phyloP scores from a whole-genome alignment of 768 basidiomycete species.

The Serendipita sp. region DNA sequence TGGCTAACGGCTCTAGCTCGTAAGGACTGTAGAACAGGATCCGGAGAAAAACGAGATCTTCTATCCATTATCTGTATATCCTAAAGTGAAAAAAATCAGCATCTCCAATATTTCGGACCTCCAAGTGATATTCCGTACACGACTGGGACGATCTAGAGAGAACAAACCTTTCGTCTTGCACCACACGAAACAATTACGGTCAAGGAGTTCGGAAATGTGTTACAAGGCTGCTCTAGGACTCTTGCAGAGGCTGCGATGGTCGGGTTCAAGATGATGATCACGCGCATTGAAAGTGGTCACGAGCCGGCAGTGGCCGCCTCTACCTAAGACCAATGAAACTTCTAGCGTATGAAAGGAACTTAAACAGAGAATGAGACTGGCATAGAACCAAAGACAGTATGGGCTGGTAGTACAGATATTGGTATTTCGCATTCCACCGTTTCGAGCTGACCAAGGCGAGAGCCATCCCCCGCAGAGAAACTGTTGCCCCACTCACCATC shows the following conservation, averaged over 20 bases:
- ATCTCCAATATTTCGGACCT: no score
- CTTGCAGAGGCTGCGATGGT: not conserved
- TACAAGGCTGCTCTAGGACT: no score
- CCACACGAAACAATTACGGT: no score
- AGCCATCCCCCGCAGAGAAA: slow-evolving; percentile 21
- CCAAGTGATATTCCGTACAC: no score
- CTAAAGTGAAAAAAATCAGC: no score
- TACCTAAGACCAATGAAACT: no score
- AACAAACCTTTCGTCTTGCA: no score
- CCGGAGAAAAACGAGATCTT: not conserved
- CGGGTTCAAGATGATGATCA: not conserved
- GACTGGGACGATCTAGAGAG: no score
- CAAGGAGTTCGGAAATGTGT: no score
- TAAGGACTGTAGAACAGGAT: not conserved
- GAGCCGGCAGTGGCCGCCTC: not conserved
- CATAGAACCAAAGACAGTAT: slow-evolving; percentile 66
- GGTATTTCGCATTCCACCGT: slow-evolving; percentile 92
- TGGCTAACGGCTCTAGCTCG: not conserved
- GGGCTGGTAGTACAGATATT: slow-evolving; percentile 74
- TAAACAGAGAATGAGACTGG: slow-evolving; percentile 4
- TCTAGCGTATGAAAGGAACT: not conserved
- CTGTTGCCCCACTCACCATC: slow-evolving; percentile 7
- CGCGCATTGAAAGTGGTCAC: not conserved
- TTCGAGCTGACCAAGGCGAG: slow-evolving; percentile 33
- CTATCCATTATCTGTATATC: not conserved